Percentiles rank a stretch among this genome's conserved stretches.
Conservation (phyloP, 1,284 basidiomycete species). For the Apiotrichum porosum region DNA sequence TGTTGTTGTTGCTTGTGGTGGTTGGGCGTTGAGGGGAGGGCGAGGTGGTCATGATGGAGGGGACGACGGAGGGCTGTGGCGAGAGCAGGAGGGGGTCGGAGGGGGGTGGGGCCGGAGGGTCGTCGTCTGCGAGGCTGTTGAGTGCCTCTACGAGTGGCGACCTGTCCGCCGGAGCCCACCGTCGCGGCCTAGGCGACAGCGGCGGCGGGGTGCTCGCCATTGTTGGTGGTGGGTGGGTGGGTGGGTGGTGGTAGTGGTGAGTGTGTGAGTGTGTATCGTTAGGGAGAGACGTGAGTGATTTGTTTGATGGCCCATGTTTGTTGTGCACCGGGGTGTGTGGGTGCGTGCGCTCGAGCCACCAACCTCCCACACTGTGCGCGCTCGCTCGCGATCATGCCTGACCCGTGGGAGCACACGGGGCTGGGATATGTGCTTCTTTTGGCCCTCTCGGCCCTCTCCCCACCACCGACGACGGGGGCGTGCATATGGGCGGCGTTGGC, state of each 20-base stretch:
- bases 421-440: too few relatives aligned
- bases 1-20: not conserved
- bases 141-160: conserved; percentile 29
- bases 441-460: too few relatives aligned
- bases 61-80: conserved; percentile 3
- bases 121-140: conserved; percentile 7
- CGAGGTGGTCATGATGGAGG: conserved; percentile 35
- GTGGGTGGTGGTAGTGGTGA: not conserved
- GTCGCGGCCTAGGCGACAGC: conserved; percentile 36
- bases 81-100: conserved; percentile 13
- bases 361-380: too few relatives aligned
- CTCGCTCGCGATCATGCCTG: too few relatives aligned
- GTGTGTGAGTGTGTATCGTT: not conserved
- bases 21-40: conserved; percentile 32
- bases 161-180: conserved; percentile 28
- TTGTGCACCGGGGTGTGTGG: too few relatives aligned
- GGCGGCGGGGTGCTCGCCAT: conserved; percentile 27
- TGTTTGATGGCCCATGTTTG: not conserved
- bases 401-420: too few relatives aligned
- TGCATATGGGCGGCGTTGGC: too few relatives aligned
- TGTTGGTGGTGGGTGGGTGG: not conserved
- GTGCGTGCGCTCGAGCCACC: too few relatives aligned
- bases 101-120: not conserved
- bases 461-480: too few relatives aligned
- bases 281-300: conserved; percentile 3